These are phyloP conservation scores for Pseudogymnoascus sp. DNA, from an alignment of 2,329 filamentous ascomycete genomes.

Conservation along the genomic window DNA sequence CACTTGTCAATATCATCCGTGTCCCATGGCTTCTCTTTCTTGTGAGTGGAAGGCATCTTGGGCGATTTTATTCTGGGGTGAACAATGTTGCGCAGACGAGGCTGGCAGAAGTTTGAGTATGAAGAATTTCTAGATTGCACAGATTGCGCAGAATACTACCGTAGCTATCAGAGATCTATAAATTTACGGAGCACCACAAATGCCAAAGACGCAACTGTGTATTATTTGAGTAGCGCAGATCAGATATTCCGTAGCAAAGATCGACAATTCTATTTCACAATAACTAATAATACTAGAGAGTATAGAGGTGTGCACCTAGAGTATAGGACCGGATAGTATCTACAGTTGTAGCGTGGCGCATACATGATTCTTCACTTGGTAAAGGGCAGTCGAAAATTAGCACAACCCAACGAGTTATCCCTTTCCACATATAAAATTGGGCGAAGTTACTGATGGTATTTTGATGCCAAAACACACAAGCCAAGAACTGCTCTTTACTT, in stretches of 20 bases:
- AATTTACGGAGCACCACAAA: background rate
- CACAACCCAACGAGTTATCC: background rate
- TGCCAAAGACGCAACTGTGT: background rate
- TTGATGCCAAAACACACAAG: background rate
- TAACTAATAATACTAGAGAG: background rate
- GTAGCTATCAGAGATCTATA: background rate
- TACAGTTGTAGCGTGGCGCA: background rate
- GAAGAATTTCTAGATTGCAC: constrained; percentile 10
- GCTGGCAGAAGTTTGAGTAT: constrained; percentile 8
- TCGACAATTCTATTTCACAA: background rate
- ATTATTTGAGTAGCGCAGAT: background rate
- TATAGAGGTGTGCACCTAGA: background rate
- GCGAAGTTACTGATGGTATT: background rate
- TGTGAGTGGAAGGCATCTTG: constrained; percentile 77
- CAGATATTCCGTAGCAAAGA: background rate
- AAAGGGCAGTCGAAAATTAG: background rate
- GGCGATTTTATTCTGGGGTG: background rate
- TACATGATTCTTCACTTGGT: background rate
- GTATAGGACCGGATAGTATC: background rate
- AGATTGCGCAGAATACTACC: background rate
- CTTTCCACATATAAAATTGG: background rate
- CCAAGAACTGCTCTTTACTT: background rate
- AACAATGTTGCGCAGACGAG: constrained; percentile 2
- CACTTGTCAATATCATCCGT: constrained; percentile 97
- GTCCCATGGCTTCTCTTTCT: constrained; percentile 89